Evolutionary conservation across 441 rosid species (phyloP), one percentile per base, ranked within the genome.

Genomic region (Euphorbia celastroides): DNA sequence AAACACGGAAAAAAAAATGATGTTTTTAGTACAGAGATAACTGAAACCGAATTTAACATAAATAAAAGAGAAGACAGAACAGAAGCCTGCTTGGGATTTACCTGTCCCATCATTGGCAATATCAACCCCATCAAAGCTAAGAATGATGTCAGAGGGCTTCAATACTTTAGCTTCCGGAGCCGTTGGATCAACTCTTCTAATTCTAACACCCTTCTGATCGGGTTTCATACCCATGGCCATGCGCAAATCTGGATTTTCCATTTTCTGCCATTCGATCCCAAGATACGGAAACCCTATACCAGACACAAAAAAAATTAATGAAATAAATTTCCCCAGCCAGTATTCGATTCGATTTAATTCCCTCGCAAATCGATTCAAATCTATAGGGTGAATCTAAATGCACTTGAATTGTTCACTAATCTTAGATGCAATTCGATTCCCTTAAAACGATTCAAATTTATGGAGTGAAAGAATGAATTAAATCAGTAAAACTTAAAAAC

Each of bases 51-150:
- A 32, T 23, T 34, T 48, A n/a, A 51, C 7, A 22, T 4, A n/a
- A 36, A 41, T 34, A 3, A 41, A 41, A 41, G 10, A 48, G 34
- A 16, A 19, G 57, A n/a, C n/a, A n/a, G n/a, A n/a, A 36, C 62
- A 30, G 26, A 44, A 42, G 19, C 17, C 62, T 42, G 22, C 34
- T 42, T 12, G 11, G 10, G 20, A n/a, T 50, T 50, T 76, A 88
- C 99, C 88, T 61, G 99, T 93, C 81, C 99, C 99, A 79, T 91
- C 99, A 72, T 93, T 93, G 44, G 99, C 96, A 72, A 93, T 88
- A 67, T 89, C 78, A 31, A 89, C 86, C 57, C 90, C 86, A 54
- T 91, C 96, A 70, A 93, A 93, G 76, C 96, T 78, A 25, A 93
- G 88, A 72, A 93, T 84, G 70, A 88, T 65, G 73, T 93, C 99